These are phyloP conservation scores for Trichoderma sp. DNA, from an alignment of 2,329 filamentous ascomycete species.

Conservation along the genomic window DNA sequence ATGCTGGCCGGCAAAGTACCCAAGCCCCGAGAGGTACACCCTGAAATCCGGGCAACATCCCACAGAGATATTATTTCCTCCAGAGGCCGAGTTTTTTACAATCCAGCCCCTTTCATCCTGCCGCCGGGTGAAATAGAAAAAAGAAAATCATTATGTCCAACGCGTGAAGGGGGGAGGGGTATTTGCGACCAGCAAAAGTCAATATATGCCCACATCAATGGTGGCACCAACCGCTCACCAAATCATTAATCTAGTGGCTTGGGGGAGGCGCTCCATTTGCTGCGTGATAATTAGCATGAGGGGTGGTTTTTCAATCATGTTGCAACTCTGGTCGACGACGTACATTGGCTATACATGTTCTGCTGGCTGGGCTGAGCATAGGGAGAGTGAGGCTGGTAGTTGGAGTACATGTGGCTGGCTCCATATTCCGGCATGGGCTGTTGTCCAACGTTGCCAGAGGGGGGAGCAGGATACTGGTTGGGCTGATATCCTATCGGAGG, in stretches of 20 bases:
- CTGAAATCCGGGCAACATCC: conserved; percentile 16
- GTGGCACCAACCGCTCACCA: neutral
- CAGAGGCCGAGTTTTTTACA: conserved; percentile 15
- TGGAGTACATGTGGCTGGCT: conserved; percentile 53
- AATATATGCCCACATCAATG: neutral
- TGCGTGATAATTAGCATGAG: conserved; percentile 19
- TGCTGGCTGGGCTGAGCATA: conserved; percentile 56
- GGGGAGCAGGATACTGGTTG: conserved; percentile 63
- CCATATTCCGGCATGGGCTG: conserved; percentile 56
- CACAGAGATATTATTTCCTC: conserved; percentile 5
- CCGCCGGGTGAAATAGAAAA: neutral
- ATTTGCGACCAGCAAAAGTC: neutral
- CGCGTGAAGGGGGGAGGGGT: conserved; percentile 8
- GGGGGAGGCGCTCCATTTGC: conserved; percentile 36
- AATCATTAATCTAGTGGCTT: conserved; percentile 29
- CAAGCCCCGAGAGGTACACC: neutral
- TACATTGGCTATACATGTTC: conserved; percentile 60
- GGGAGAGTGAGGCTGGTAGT: conserved; percentile 57
- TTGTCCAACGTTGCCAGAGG: conserved; percentile 49
- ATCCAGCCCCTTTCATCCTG: neutral
- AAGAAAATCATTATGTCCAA: conserved; percentile 10
- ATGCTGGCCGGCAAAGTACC: conserved; percentile 11
- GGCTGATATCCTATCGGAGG: conserved; percentile 74
- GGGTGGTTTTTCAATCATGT: neutral
- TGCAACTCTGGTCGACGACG: conserved; percentile 32